Conservation (phyloP, 2,329 filamentous ascomycete species). For the Claviceps digitariae region DNA sequence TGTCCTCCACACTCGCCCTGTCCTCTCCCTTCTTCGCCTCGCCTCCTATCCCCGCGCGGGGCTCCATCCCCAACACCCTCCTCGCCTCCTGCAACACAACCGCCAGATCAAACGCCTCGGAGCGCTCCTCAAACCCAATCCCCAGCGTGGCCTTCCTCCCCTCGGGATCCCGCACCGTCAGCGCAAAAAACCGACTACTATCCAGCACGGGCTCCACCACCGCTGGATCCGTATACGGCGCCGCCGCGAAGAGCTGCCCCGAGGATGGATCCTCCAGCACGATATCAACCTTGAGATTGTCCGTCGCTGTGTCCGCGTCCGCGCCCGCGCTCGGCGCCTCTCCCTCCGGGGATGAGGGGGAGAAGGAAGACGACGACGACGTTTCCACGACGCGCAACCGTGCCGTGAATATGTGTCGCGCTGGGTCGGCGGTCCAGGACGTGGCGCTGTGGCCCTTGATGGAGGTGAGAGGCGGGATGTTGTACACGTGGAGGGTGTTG, state of each 20-base stretch:
- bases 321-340: neutral
- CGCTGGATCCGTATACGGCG: slow-evolving; percentile 54
- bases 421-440: slow-evolving; percentile 59
- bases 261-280: slow-evolving; percentile 63
- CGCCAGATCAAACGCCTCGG: slow-evolving; percentile 75
- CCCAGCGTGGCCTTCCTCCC: slow-evolving; percentile 69
- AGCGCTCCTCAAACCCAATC: slow-evolving; percentile 76
- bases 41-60: slow-evolving; percentile 14
- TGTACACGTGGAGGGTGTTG: slow-evolving; percentile 68
- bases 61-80: slow-evolving; percentile 51
- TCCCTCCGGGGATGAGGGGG: neutral
- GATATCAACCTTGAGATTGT: slow-evolving; percentile 57
- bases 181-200: slow-evolving; percentile 70
- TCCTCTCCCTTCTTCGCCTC: slow-evolving; percentile 23
- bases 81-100: slow-evolving; percentile 68
- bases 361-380: neutral
- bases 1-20: slow-evolving; percentile 11
- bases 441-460: slow-evolving; percentile 69
- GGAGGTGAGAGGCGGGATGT: slow-evolving; percentile 65
- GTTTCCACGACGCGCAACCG: slow-evolving; percentile 70
- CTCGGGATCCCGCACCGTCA: slow-evolving; percentile 63
- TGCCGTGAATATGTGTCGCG: slow-evolving; percentile 73
- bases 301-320: slow-evolving; percentile 6
- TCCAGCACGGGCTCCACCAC: slow-evolving; percentile 69
- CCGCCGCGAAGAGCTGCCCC: slow-evolving; percentile 70